Percentiles rank a stretch among this genome's conserved stretches.
Conservation (phyloP, 371 early-diverging fungal species). For the Mucor velutinosus region DNA sequence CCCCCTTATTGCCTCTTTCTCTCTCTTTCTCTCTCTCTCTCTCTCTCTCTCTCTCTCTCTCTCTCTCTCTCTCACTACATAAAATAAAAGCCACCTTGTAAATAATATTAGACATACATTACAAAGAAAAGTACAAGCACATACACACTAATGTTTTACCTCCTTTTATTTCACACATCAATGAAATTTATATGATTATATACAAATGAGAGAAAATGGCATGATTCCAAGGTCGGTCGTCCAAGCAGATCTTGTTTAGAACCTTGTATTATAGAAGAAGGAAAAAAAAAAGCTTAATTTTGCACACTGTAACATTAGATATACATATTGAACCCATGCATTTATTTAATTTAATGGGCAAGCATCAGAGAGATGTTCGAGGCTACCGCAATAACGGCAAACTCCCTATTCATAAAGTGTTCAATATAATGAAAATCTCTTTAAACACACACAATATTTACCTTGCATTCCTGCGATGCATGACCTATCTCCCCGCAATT, state of each 20-base stretch:
- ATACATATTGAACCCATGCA: background rate
- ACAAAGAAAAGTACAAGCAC: background rate
- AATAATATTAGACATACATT: background rate
- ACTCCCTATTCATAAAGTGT: slow-evolving; percentile 18
- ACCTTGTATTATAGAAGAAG: background rate
- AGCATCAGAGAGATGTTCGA: slow-evolving; percentile 39
- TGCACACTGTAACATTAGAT: background rate
- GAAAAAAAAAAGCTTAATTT: background rate
- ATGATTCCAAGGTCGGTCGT: background rate
- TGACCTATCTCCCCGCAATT: slow-evolving; percentile 61
- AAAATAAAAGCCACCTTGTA: slow-evolving; percentile 2
- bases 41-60: background rate
- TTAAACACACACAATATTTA: slow-evolving; percentile 11
- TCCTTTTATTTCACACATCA: background rate
- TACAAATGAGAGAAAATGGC: background rate
- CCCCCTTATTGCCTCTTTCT: background rate
- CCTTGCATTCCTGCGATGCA: slow-evolving; percentile 52
- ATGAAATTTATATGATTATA: background rate
- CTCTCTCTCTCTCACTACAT: background rate
- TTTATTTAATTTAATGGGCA: slow-evolving; percentile 28
- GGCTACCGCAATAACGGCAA: slow-evolving; percentile 47
- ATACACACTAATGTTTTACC: background rate
- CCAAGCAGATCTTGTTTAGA: slow-evolving; percentile 1
- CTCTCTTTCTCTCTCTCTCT: background rate
- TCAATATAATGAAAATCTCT: background rate